phyloP scores from a whole-genome alignment of 1,284 basidiomycete species.

The Sphaerobolus stellatus region DNA sequence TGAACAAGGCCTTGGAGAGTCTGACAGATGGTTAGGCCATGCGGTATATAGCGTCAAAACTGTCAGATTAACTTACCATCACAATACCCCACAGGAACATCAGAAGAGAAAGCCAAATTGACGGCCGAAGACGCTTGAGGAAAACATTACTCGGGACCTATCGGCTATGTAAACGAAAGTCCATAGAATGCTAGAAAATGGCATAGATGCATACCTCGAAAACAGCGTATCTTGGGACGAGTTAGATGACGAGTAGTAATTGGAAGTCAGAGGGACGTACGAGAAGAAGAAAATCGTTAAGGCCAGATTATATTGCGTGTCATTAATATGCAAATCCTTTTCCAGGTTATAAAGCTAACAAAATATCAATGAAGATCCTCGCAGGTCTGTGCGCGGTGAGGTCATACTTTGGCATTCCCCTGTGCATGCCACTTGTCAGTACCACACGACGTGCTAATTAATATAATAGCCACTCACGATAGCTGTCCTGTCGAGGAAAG shows the following conservation, averaged over 20 bases:
- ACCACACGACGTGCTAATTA: background rate
- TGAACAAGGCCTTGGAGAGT: constrained; percentile 67
- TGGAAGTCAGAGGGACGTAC: constrained; percentile 23
- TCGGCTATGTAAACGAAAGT: constrained; percentile 36
- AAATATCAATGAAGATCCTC: background rate
- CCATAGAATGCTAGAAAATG: constrained; percentile 27
- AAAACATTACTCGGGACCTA: constrained; percentile 69
- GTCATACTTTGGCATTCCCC: constrained; percentile 65
- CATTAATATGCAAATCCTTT: constrained; percentile 52
- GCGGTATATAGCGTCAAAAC: constrained; percentile 8
- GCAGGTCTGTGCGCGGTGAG: constrained; percentile 1
- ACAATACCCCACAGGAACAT: constrained; percentile 71
- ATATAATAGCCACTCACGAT: constrained; percentile 42
- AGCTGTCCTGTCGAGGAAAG: constrained; percentile 75
- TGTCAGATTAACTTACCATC: constrained; percentile 49
- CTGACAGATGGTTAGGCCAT: constrained; percentile 31
- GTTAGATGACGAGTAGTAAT: background rate
- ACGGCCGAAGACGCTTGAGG: constrained; percentile 68
- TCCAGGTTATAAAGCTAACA: constrained; percentile 57
- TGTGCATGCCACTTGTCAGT: background rate
- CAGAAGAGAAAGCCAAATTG: constrained; percentile 60
- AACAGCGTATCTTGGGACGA: constrained; percentile 38
- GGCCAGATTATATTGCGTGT: constrained; percentile 62
- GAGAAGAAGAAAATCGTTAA: constrained; percentile 60
- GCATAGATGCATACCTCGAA: constrained; percentile 47